Evolutionary conservation across 1,284 basidiomycete species (phyloP).

Genomic region (Coniophora puteana): DNA sequence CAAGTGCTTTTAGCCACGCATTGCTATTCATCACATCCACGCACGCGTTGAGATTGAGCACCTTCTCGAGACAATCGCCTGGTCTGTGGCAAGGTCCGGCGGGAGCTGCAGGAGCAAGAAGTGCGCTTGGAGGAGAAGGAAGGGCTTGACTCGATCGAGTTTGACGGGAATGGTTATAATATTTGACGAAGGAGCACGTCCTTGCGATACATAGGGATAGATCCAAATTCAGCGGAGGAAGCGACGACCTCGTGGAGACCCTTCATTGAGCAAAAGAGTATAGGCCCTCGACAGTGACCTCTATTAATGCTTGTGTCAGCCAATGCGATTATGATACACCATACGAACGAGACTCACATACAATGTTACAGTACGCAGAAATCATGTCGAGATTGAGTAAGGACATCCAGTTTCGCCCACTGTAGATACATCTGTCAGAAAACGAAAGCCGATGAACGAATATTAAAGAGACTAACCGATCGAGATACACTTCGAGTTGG

Average conservation of each 20-base stretch:
- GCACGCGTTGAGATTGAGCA: conserved; percentile 89
- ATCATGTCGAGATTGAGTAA: conserved; percentile 96
- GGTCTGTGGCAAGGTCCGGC: conserved; percentile 91
- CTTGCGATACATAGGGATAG: conserved; percentile 90
- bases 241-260: conserved; percentile 95
- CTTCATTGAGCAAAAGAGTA: conserved; percentile 93
- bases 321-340: conserved; percentile 8
- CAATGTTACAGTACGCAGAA: conserved; percentile 90
- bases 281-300: conserved; percentile 97
- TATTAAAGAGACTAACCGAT: conserved; percentile 57
- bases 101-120: conserved; percentile 91
- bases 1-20: conserved; percentile 90
- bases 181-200: conserved; percentile 79
- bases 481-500: conserved; percentile 92
- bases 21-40: conserved; percentile 99
- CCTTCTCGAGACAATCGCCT: conserved; percentile 85
- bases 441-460: conserved; percentile 6
- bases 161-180: conserved; percentile 98
- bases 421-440: conserved; percentile 27
- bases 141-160: conserved; percentile 90
- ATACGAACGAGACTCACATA: conserved; percentile 48
- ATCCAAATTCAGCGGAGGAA: conserved; percentile 95
- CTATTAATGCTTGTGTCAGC: conserved; percentile 39
- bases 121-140: conserved; percentile 94
- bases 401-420: conserved; percentile 93